Base-by-base conservation (phyloP, 345 rosid species). In the Populus nigra region DNA sequence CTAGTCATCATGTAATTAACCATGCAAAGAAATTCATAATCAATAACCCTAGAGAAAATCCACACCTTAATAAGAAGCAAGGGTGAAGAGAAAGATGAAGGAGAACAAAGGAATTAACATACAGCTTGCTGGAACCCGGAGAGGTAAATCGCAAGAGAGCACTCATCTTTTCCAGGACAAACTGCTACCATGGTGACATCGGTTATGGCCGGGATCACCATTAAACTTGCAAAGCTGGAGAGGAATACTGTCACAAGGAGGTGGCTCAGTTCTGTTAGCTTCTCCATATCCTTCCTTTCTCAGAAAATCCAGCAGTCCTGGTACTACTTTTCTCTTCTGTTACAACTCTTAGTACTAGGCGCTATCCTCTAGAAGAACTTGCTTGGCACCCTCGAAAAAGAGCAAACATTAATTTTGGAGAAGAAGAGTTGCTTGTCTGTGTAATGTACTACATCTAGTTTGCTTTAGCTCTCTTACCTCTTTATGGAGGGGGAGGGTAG, bases 101-200 rank as follows among this genome's bases (percentile, higher is more conserved):
- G 20, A 18, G 41, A 38, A 73, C 5, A 31, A 29, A 59, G 41
- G 22, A 68, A 65, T 18, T 27, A 29, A n/a, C 86, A 2, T 87
- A 94, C 98, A 71, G 95, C 96, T 87, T 92, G 98, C 65, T 92
- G 93, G 76, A 86, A 45, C 15, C 97, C 94, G 67, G 96, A 77
- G 85, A 92, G 92, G 79, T 89, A 94, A 67, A 94, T 92, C 88
- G 97, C 97, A 18, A 91, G 85, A 57, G 98, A 94, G 80, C 98
- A 94, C 53, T 90, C 83, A 25, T 89, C 90, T n/a, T 63, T 29
- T 71, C 85, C 87, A 25, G 90, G 93, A 86, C 98, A 94, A 78
- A 94, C 87, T 1, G 98, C 97, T 1, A 75, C 20, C 89, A 94
- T 90, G 69, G 91, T 94, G 61, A 94, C 93, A 41, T 92, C 98